Base-by-base conservation (phyloP, 257 asterid genomes). In the Penstemon newberryi region DNA sequence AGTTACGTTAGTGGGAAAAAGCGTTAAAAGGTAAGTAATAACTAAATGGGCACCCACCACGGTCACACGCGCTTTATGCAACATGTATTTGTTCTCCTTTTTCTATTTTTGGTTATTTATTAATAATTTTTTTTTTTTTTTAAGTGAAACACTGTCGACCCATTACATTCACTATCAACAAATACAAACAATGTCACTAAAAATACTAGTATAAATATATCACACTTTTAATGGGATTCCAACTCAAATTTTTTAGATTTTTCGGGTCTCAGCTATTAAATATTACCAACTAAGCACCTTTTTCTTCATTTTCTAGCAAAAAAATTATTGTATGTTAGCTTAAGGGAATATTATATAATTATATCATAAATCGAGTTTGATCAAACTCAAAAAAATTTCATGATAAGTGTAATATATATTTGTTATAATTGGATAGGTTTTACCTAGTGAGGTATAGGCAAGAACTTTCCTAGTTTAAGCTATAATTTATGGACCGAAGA, bases 1-100 rank as follows among this genome's bases (percentile, higher is more conserved):
- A 67, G 71, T 78, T 67, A 83, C 85, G 91, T 76, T 81, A 66
- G 50, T 6, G 54, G 73, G 61, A 75, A 79, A 81, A 75, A 74
- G 67, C 37, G 13, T 71, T 67, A 66, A 64, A 25, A 25, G 33
- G 33, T 25, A 25, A 15, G 75, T 55, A 63, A 47, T 43, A 66
- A 62, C 63, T 52, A 55, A 53, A 57, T 75, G 84, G 82, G 62
- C 46, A 33, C 75, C 84, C 82, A 74, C 83, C 84, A 70, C 57
- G 36, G 56, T 51, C n/a, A 39, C n/a, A 39, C 74, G 70, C 64
- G 60, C 71, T 70, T 69, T 68, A 44, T 12, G 52, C 60, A 60
- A 39, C 9, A 11, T 51, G 41, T 43, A 52, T 3, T 5, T 5
- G 13, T 54, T 44, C 58, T 25, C 6, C 47, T 38, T 47, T 63